These are phyloP conservation scores for Globisporangium spinosum DNA, from an alignment of 352 stramenopile genomes.

Conservation along the genomic window DNA sequence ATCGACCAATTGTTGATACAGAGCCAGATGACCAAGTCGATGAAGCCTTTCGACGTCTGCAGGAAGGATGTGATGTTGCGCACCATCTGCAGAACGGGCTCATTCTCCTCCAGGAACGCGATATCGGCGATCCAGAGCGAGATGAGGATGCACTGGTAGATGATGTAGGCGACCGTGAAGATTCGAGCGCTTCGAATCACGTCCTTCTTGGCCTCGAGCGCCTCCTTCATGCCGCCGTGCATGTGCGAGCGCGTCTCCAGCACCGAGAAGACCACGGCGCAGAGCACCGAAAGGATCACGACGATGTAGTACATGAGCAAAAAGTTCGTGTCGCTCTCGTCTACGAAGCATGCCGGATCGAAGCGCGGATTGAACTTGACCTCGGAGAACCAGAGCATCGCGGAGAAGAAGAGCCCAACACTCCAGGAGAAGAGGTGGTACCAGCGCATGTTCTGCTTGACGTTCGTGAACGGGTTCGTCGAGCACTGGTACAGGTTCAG, in stretches of 20 bases:
- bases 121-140: constrained; percentile 71
- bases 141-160: constrained; percentile 84
- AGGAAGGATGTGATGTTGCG: constrained; percentile 67
- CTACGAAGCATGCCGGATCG: constrained; percentile 63
- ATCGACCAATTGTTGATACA: constrained; percentile 57
- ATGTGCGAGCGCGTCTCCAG: constrained; percentile 72
- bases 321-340: constrained; percentile 62
- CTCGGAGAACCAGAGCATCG: constrained; percentile 50
- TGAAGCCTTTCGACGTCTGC: constrained; percentile 70
- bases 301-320: constrained; percentile 73
- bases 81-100: constrained; percentile 30
- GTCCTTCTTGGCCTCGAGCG: constrained; percentile 72
- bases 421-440: constrained; percentile 81
- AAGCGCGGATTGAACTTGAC: constrained; percentile 45
- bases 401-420: constrained; percentile 46
- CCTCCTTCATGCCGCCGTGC: constrained; percentile 72
- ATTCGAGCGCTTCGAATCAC: constrained; percentile 79
- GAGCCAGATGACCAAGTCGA: constrained; percentile 84
- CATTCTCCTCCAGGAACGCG: constrained; percentile 35
- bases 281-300: constrained; percentile 68
- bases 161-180: constrained; percentile 75
- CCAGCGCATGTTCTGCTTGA: constrained; percentile 58
- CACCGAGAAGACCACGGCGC: constrained; percentile 54
- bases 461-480: constrained; percentile 87
- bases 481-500: constrained; percentile 83